A percentile compares a stretch with the other conserved stretches of the same genome.
Conservation (phyloP, 495 filamentous ascomycete genomes). For the Hypoxylon rickii region DNA sequence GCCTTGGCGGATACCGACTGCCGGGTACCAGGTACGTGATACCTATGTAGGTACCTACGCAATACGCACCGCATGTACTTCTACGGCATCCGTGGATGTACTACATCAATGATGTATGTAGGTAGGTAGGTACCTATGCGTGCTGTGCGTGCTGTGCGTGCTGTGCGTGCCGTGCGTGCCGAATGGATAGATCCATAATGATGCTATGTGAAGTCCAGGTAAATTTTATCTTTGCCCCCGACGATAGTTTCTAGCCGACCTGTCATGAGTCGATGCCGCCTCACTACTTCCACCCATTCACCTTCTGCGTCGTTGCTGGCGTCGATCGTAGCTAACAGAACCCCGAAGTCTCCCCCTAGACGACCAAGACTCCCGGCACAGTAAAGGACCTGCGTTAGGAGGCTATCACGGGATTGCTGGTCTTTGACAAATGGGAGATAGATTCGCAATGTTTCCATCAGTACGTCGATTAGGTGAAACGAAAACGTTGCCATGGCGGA, state of each 20-base stretch:
- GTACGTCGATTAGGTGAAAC: constrained; percentile 78
- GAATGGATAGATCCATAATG: no score
- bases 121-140: no score
- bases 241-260: constrained; percentile 83
- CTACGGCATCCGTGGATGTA: no score
- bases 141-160: no score
- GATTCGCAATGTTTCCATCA: constrained; percentile 73
- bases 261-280: constrained; percentile 85
- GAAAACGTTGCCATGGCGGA: constrained; percentile 83
- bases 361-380: constrained; percentile 92
- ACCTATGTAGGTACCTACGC: no score
- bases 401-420: constrained; percentile 74
- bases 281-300: constrained; percentile 92
- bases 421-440: constrained; percentile 89
- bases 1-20: no score
- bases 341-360: constrained; percentile 89
- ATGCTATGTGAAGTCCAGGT: constrained; percentile 6
- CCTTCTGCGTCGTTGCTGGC: constrained; percentile 59
- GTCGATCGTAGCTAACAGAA: constrained; percentile 76
- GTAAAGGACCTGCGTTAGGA: constrained; percentile 94
- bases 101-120: no score
- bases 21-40: no score
- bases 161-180: no score
- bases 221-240: constrained; percentile 47
- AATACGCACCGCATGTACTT: no score